phyloP scores from a whole-genome alignment of 2,329 filamentous ascomycete species.

The Lasiodiplodia citricola region DNA sequence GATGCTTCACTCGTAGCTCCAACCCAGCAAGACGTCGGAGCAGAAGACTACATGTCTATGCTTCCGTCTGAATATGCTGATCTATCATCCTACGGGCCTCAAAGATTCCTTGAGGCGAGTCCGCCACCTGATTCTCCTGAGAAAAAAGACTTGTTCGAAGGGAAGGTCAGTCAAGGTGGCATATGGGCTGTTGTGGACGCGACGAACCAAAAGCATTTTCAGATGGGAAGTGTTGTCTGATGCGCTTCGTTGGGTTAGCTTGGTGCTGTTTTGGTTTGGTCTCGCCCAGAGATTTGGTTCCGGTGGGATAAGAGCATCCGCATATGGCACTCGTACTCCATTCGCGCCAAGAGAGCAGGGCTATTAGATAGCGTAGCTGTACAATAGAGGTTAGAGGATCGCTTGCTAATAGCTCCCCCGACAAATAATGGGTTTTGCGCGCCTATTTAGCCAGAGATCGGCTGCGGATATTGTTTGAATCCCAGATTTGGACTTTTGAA shows the following conservation, averaged over 20 bases:
- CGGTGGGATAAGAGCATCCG: neutral
- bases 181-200: neutral
- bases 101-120: neutral
- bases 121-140: neutral
- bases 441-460: neutral
- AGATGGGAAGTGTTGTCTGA: neutral
- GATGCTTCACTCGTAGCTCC: neutral
- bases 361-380: neutral
- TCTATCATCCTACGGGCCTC: neutral
- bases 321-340: neutral
- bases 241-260: neutral
- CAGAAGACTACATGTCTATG: neutral
- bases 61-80: neutral
- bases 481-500: neutral
- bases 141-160: neutral
- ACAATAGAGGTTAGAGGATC: neutral
- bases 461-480: neutral
- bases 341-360: neutral
- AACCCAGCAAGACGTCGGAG: neutral
- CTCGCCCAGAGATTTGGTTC: neutral
- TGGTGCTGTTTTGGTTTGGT: neutral
- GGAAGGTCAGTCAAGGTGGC: neutral
- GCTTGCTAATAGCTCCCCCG: neutral
- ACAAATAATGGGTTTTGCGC: neutral
- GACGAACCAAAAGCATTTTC: neutral